phyloP scores from a whole-genome alignment of 2,329 filamentous ascomycete species.

The Bimuria novae-zelandiae region DNA sequence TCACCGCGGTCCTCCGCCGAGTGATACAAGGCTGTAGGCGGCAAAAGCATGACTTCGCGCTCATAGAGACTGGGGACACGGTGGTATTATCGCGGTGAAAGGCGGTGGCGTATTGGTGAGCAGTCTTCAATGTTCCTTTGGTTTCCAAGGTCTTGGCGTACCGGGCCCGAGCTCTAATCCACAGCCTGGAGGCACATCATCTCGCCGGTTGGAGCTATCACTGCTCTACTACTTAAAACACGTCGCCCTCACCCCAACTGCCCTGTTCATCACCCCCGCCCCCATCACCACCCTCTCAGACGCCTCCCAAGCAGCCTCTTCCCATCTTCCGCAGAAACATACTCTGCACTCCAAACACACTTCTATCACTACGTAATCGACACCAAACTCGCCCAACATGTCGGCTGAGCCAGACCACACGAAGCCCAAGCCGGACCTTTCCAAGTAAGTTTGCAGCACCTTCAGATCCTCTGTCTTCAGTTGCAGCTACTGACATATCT shows the following conservation, averaged over 20 bases:
- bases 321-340: conserved; percentile 16
- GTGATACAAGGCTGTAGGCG: neutral
- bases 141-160: conserved; percentile 39
- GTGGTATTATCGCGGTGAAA: conserved; percentile 18
- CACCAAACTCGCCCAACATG: conserved; percentile 43
- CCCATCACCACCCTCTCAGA: conserved; percentile 25
- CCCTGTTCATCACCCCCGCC: conserved; percentile 28
- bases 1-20: neutral
- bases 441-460: conserved; percentile 43
- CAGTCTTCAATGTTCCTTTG: conserved; percentile 28
- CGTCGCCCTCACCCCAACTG: conserved; percentile 27
- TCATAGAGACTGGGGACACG: conserved; percentile 20
- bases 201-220: conserved; percentile 26
- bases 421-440: conserved; percentile 55
- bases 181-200: conserved; percentile 29
- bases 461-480: conserved; percentile 13
- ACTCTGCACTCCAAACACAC: conserved; percentile 13
- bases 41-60: neutral
- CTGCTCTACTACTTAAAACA: conserved; percentile 40
- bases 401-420: conserved; percentile 56
- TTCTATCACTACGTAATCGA: conserved; percentile 22
- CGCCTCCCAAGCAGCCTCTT: conserved; percentile 16
- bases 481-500: conserved; percentile 48
- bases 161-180: conserved; percentile 32
- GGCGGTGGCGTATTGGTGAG: conserved; percentile 23